Conservation (phyloP, 192 early-diverging fungal genomes). For the Backusella sp. region DNA sequence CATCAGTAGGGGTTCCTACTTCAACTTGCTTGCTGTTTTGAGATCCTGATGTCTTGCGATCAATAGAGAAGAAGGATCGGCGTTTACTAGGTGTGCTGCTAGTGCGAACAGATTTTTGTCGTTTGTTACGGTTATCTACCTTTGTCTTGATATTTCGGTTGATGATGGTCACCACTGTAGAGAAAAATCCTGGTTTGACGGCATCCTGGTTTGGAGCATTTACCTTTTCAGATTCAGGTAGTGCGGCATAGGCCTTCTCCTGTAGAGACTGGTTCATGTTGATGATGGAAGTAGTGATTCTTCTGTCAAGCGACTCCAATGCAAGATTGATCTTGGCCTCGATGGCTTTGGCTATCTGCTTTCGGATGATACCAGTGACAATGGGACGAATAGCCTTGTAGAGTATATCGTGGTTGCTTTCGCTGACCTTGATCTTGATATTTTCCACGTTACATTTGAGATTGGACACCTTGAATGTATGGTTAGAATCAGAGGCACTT, state of each 20-base stretch:
- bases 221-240: neutral
- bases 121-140: constrained; percentile 4
- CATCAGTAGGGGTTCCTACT: neutral
- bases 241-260: neutral
- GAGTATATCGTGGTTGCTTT: constrained; percentile 14
- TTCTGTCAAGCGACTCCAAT: constrained; percentile 27
- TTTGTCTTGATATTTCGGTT: constrained; percentile 12
- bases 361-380: constrained; percentile 35
- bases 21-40: neutral
- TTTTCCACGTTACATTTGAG: constrained; percentile 30
- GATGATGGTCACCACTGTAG: constrained; percentile 8
- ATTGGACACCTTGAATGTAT: constrained; percentile 34
- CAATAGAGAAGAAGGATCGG: neutral
- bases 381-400: constrained; percentile 36
- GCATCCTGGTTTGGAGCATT: neutral
- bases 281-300: constrained; percentile 5
- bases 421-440: constrained; percentile 3
- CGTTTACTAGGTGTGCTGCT: neutral
- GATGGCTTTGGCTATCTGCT: constrained; percentile 35
- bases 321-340: constrained; percentile 34
- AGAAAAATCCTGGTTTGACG: constrained; percentile 13
- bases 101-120: neutral
- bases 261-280: neutral
- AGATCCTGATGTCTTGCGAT: neutral
- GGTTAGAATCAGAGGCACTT: constrained; percentile 22